Evolutionary conservation across 257 asterid genomes (phyloP), one percentile per base, ranked within the genome.

Genomic region (Fraxinus quadrangulata): DNA sequence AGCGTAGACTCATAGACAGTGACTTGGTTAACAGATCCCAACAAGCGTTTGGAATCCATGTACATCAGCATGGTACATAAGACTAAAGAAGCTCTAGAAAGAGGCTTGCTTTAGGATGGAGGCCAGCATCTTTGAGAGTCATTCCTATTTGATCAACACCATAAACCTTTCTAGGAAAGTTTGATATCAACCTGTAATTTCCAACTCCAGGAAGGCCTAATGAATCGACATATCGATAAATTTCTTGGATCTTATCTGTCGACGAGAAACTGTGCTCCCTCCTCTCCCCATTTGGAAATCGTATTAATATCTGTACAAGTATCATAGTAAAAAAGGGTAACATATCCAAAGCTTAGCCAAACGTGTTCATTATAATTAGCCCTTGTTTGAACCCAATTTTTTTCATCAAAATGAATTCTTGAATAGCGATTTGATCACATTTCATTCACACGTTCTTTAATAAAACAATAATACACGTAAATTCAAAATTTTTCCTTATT

Each of bases 231-330:
- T 88, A 84, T 71, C 72, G 23, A 78, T 84, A 94, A 30, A 92
- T 90, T 49, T 78, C 92, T 72, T 77, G 75, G 59, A 94, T 85
- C 82, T 89, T 87, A 83, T 94, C 98, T 2, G 86, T 85, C 16
- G 87, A 77, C 79, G 42, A 70, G 90, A 92, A 92, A 79, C 93
- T 84, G 0, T 87, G 91, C 74, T 92, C 97, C 82, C 82, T 84
- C 80, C 97, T 92, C 86, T 92, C 97, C 31, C 98, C 98, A 49
- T 90, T 92, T 10, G 97, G 98, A 72, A 92, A 94, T 26, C 97
- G 90, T 75, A 94, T 90, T 83, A 88, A 68, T 67, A 94, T 89
- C 98, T 94, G 85, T 36, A 42, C 2, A 39, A 17, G 1, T 7
- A 59, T 54, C 65, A 19, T 5, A 54, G 65, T 54, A 17, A 49